phyloP scores from a whole-genome alignment of 345 rosid species.

The Eucalyptus decipiens region DNA sequence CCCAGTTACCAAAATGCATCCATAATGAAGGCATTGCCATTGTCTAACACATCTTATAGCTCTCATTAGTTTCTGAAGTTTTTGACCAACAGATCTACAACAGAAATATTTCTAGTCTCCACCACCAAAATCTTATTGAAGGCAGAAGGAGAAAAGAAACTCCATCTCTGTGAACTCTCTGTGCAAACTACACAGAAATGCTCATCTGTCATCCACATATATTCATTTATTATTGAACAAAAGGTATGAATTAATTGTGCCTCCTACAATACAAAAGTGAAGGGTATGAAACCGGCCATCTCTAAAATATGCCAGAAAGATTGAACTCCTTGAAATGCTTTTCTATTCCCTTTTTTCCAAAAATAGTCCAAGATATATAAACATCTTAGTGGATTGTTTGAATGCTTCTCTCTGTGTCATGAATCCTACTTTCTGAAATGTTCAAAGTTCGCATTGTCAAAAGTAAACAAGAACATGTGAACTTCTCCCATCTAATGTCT shows the following conservation, averaged over 20 bases:
- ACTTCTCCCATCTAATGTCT: not conserved
- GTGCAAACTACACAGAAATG: not conserved
- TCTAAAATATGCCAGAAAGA: not conserved
- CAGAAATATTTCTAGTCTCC: not conserved
- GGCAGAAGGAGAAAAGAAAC: not conserved
- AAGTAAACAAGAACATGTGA: not conserved
- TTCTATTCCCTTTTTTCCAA: not conserved
- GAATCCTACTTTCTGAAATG: not conserved
- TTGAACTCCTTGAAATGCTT: not conserved
- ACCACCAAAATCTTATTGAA: not conserved
- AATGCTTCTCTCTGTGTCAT: not conserved
- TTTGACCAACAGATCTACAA: not conserved
- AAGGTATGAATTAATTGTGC: not conserved
- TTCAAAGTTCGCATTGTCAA: not conserved
- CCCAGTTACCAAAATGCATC: not conserved
- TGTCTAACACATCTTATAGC: not conserved
- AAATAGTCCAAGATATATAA: not conserved
- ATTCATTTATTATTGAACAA: not conserved
- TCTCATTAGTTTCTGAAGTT: not conserved
- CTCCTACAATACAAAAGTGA: not conserved
- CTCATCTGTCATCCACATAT: not conserved
- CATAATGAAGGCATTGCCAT: not conserved
- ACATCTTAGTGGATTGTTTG: not conserved
- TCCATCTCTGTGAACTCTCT: not conserved
- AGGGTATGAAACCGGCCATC: not conserved